Evolutionary conservation across 768 basidiomycete genomes (phyloP), one percentile per base, ranked within the genome.

Genomic region (Butyriboletus loyo): DNA sequence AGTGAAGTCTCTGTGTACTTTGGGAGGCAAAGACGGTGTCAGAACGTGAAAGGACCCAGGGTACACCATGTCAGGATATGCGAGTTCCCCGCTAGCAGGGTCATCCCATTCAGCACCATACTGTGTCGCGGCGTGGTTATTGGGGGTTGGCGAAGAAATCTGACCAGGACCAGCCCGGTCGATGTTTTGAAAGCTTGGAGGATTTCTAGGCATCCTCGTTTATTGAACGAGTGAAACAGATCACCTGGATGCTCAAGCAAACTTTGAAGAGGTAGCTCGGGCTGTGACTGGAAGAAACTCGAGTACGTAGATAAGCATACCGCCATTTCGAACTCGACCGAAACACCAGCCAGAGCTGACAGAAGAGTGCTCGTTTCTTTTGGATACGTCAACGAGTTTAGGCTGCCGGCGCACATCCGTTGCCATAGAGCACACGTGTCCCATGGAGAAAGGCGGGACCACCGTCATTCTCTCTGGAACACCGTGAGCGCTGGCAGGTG

Each of bases 121-220:
- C 41, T 39, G 39, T 39, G 46, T 32, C 38, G 38, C 42, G 14
- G 22, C 1, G 4, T 9, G 49, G 17, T 19, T 30, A 2, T 38
- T 38, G 8, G 22, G 32, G 17, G 30, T 10, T 25, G 49, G 32
- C 9, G 54, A 52, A 45, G 49, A 54, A 35, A 30, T 6, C 1
- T 28, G 49, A 19, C 41, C 62, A 59, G 64, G 62, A 34, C 64
- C 65, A 55, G 64, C 65, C 65, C 37, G 64, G 36, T 5, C 13
- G 27, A 22, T 46, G 19, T 47, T 53, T 30, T 41, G 58, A 40
- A 49, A 44, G 34, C 35, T 35, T 31, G 39, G 30, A 47, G 31
- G 53, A 55, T 56, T 58, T 52, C 57, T 47, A 30, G 59, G 43
- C 64, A 67, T 66, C 49, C 48, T 54, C 27, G 7, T 30, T 41